phyloP scores from a whole-genome alignment of 2,329 filamentous ascomycete genomes.

The Acrocalymma vagum region DNA sequence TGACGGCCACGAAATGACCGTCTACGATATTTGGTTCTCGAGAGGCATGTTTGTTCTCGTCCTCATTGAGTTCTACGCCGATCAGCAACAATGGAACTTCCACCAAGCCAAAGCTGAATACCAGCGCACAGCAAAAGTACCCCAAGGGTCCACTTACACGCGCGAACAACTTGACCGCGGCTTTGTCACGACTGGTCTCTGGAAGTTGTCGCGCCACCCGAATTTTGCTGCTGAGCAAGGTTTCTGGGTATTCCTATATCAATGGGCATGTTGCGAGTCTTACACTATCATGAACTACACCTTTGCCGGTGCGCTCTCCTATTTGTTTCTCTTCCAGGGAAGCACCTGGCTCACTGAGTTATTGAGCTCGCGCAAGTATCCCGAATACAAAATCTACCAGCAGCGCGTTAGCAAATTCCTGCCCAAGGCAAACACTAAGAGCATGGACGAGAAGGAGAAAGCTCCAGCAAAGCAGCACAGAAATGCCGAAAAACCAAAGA shows the following conservation, averaged over 20 bases:
- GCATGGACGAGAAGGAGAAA: conserved; percentile 40
- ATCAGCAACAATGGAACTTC: conserved; percentile 93
- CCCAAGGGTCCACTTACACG: conserved; percentile 66
- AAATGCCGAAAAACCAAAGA: conserved; percentile 17
- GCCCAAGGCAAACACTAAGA: conserved; percentile 60
- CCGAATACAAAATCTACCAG: conserved; percentile 88
- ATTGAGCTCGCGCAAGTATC: conserved; percentile 83
- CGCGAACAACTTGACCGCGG: conserved; percentile 86
- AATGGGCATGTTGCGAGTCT: conserved; percentile 83
- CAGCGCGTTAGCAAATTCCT: conserved; percentile 83
- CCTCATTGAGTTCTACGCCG: conserved; percentile 79
- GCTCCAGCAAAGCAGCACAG: conserved; percentile 24
- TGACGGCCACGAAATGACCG: conserved; percentile 57
- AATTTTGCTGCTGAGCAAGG: conserved; percentile 94
- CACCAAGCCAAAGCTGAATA: conserved; percentile 84
- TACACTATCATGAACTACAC: conserved; percentile 81
- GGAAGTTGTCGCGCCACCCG: conserved; percentile 88
- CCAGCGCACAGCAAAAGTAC: conserved; percentile 74
- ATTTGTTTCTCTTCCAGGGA: conserved; percentile 85
- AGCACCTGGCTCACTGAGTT: conserved; percentile 89
- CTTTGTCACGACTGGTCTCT: conserved; percentile 85
- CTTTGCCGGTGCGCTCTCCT: conserved; percentile 70
- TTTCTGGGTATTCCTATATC: conserved; percentile 88
- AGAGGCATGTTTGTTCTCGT: conserved; percentile 65
- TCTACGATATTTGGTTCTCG: conserved; percentile 66